A percentile compares a stretch with the other conserved stretches of the same genome.
These are phyloP conservation scores for Nothophytophthora sp. DNA, from an alignment of 352 stramenopile species.

Conservation along the genomic window DNA sequence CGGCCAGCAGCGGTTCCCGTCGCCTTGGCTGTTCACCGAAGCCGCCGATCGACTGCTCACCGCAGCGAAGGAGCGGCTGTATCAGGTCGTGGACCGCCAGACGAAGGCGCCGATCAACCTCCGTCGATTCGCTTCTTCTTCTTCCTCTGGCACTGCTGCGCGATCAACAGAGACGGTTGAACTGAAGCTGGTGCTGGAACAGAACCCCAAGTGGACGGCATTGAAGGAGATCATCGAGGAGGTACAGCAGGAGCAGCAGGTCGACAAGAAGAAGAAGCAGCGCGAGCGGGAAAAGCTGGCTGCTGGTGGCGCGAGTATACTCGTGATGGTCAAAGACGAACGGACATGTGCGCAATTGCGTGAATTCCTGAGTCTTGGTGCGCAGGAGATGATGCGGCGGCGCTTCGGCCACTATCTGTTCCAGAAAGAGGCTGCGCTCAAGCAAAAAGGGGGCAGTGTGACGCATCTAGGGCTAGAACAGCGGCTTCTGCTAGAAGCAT, in stretches of 20 bases:
- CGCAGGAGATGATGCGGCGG: constrained; percentile 75
- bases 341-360: constrained; percentile 84
- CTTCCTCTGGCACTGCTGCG: constrained; percentile 1
- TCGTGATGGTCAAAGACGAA: constrained; percentile 91
- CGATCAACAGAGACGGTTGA: constrained; percentile 29
- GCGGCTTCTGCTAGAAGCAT: constrained; percentile 57
- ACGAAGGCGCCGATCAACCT: constrained; percentile 46
- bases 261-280: constrained; percentile 18
- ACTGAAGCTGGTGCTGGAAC: constrained; percentile 72
- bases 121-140: constrained; percentile 14
- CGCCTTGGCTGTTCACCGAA: constrained; percentile 95
- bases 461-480: constrained; percentile 59
- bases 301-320: constrained; percentile 47
- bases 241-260: constrained; percentile 62
- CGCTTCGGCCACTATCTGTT: constrained; percentile 86
- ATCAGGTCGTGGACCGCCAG: constrained; percentile 72
- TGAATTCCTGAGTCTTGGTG: constrained; percentile 81
- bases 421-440: constrained; percentile 58
- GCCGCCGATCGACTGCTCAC: constrained; percentile 92
- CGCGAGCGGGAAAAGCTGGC: constrained; percentile 18
- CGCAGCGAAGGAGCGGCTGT: constrained; percentile 94
- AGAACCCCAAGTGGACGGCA: constrained; percentile 96
- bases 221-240: constrained; percentile 93
- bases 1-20: constrained; percentile 80
- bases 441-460: constrained; percentile 50